Evolutionary conservation across 2,329 filamentous ascomycete species (phyloP).

Genomic region (Aspergillaceae sp.): DNA sequence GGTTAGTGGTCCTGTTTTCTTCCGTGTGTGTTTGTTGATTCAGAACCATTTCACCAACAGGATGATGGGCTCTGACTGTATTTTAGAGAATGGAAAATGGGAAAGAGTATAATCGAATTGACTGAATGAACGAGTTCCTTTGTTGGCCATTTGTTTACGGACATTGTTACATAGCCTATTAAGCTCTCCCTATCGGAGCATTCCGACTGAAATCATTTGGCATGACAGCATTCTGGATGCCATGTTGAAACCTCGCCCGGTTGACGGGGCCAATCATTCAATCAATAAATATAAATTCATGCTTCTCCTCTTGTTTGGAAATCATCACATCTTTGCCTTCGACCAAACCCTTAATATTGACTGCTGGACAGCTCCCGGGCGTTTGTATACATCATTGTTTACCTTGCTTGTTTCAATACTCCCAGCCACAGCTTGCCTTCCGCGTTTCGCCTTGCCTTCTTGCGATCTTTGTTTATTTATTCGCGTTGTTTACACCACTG

Average conservation of each 20-base stretch:
- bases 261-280: background rate
- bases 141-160: no score
- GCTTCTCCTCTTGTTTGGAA: no score
- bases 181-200: background rate
- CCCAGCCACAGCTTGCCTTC: no score
- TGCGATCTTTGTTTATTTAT: no score
- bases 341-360: no score
- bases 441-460: no score
- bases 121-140: background rate
- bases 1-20: slow-evolving; percentile 1
- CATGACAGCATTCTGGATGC: background rate
- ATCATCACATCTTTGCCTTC: no score
- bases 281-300: background rate
- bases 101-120: background rate
- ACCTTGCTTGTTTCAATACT: no score
- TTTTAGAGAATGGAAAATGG: background rate
- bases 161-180: no score
- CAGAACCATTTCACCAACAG: background rate
- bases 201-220: background rate
- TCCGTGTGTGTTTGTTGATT: background rate
- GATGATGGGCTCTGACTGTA: background rate
- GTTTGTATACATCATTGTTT: no score
- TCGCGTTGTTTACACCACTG: no score
- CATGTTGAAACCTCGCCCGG: background rate
- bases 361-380: no score